These are phyloP conservation scores for Amoebophrya sp. DNA, from an alignment of 169 alveolate species.

Conservation along the genomic window DNA sequence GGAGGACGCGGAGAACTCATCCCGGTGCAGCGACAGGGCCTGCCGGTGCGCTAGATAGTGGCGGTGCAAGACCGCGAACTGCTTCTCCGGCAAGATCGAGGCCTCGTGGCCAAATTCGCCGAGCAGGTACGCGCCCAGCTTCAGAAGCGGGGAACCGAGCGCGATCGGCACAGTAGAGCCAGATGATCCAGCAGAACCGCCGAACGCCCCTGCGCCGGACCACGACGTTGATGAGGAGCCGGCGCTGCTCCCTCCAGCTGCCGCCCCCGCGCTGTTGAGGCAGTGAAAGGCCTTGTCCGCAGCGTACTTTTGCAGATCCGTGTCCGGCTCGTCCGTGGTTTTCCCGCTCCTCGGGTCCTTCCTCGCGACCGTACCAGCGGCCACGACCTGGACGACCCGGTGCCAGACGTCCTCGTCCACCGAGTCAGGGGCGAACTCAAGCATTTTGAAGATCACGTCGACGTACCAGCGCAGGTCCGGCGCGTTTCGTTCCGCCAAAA, in stretches of 20 bases:
- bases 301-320: neutral
- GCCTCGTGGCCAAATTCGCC: conserved; percentile 53
- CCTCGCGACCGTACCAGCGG: neutral
- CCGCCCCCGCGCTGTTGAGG: too few relatives aligned
- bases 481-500: conserved; percentile 33
- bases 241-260: too few relatives aligned
- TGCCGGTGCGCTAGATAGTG: too few relatives aligned
- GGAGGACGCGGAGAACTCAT: too few relatives aligned
- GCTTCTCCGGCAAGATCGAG: too few relatives aligned
- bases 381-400: conserved; percentile 23
- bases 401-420: conserved; percentile 33
- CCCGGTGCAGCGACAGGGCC: too few relatives aligned
- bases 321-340: neutral
- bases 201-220: too few relatives aligned
- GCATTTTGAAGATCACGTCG: conserved; percentile 38
- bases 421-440: conserved; percentile 37
- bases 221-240: too few relatives aligned
- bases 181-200: too few relatives aligned
- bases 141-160: conserved; percentile 46
- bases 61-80: too few relatives aligned
- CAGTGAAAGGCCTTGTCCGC: neutral
- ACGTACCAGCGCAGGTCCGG: conserved; percentile 38
- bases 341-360: neutral
- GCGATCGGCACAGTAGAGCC: too few relatives aligned
- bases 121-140: conserved; percentile 54